These are phyloP conservation scores for Amphibolis antarctica DNA, from an alignment of 106 monocot species.

Conservation along the genomic window DNA sequence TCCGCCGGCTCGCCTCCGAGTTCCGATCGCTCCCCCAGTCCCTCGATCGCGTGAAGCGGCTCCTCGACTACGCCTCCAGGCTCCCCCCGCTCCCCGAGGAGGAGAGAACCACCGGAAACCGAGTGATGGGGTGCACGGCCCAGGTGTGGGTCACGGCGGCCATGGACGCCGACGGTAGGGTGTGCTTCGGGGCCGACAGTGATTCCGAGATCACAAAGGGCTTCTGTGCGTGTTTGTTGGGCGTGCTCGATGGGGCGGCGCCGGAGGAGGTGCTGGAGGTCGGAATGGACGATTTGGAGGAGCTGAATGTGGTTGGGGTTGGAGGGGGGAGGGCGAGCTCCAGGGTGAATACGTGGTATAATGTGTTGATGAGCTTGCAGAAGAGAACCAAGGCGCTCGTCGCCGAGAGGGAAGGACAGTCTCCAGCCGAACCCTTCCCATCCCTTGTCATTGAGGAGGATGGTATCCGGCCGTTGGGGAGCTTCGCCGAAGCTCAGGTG, in stretches of 20 bases:
- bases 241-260: conserved; percentile 52
- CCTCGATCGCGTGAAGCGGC: conserved; percentile 69
- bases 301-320: conserved; percentile 47
- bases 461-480: conserved; percentile 62
- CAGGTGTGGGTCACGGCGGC: conserved; percentile 59
- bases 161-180: conserved; percentile 28
- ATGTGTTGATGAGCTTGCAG: conserved; percentile 87
- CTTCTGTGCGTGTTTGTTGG: conserved; percentile 69
- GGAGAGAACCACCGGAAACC: conserved; percentile 36
- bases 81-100: conserved; percentile 41
- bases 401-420: conserved; percentile 42
- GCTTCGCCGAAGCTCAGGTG: conserved; percentile 98
- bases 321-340: conserved; percentile 35
- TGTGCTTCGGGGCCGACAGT: conserved; percentile 72
- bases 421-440: conserved; percentile 50
- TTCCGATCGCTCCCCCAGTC: conserved; percentile 49
- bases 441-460: conserved; percentile 52
- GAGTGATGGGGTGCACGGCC: conserved; percentile 94
- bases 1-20: conserved; percentile 45
- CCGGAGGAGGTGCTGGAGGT: conserved; percentile 76
- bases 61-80: conserved; percentile 52
- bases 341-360: conserved; percentile 84
- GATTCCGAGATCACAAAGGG: conserved; percentile 93
- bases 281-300: conserved; percentile 50
- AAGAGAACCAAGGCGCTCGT: conserved; percentile 64